These are phyloP conservation scores for Asterochloris erici DNA, from an alignment of 139 green algal species.

Conservation along the genomic window DNA sequence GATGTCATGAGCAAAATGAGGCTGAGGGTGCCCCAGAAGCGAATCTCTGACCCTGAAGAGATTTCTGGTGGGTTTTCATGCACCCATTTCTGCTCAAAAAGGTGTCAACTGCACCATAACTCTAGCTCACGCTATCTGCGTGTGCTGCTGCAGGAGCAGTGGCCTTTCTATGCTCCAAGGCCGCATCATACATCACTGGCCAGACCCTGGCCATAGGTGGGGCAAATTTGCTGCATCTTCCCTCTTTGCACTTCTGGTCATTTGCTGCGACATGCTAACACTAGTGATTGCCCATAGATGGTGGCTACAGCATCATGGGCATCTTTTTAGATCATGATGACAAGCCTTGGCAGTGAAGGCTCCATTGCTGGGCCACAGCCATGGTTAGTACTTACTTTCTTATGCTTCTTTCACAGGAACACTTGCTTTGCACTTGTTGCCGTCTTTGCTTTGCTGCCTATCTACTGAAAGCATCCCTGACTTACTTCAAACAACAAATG, in stretches of 20 bases:
- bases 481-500: too few species aligned
- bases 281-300: too few species aligned
- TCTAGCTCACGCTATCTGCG: neutral
- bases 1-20: constrained; percentile 56
- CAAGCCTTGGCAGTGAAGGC: too few species aligned
- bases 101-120: neutral
- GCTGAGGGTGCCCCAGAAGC: constrained; percentile 66
- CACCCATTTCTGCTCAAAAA: neutral
- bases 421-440: too few species aligned
- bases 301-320: too few species aligned
- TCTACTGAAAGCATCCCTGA: too few species aligned
- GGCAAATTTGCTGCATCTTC: constrained; percentile 23
- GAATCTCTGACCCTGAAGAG: constrained; percentile 70
- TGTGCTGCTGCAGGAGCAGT: constrained; percentile 44
- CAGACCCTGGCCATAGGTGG: constrained; percentile 79
- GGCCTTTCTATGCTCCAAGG: constrained; percentile 62
- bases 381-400: too few species aligned
- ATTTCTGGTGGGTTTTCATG: constrained; percentile 42
- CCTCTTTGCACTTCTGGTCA: constrained; percentile 20
- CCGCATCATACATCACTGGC: constrained; percentile 77
- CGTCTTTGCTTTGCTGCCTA: too few species aligned
- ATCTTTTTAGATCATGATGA: too few species aligned
- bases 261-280: too few species aligned
- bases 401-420: too few species aligned
- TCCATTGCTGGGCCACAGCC: too few species aligned